A percentile compares a stretch with the other conserved stretches of the same genome.
Evolutionary conservation across 768 basidiomycete genomes (phyloP).

Genomic region (Chiua virens): DNA sequence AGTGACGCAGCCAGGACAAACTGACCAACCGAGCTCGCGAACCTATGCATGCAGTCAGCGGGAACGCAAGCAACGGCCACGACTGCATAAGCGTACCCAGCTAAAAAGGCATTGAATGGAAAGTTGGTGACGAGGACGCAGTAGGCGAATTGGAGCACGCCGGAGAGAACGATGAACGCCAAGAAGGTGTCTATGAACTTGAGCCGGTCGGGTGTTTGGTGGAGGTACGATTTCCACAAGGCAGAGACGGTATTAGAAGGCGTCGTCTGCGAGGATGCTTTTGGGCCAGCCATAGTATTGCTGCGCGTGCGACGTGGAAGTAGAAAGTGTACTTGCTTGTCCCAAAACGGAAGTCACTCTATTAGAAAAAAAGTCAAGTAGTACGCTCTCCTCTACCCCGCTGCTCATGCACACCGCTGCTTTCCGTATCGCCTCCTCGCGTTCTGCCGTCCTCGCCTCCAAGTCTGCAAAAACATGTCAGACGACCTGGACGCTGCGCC

Average conservation of each 20-base stretch:
- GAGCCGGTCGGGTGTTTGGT: constrained; percentile 76
- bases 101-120: constrained; percentile 96
- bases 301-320: constrained; percentile 22
- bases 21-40: constrained; percentile 91
- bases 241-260: constrained; percentile 39
- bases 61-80: background rate
- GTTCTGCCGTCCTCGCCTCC: constrained; percentile 12
- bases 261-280: constrained; percentile 20
- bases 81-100: constrained; percentile 63
- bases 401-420: constrained; percentile 23
- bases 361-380: constrained; percentile 5
- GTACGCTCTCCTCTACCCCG: background rate
- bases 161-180: constrained; percentile 87
- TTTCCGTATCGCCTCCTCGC: constrained; percentile 25
- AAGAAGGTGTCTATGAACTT: constrained; percentile 95
- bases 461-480: constrained; percentile 10
- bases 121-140: constrained; percentile 89
- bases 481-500: constrained; percentile 26
- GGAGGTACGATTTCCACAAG: constrained; percentile 75
- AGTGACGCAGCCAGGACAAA: constrained; percentile 94
- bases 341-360: constrained; percentile 15
- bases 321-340: background rate
- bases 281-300: constrained; percentile 38
- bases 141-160: constrained; percentile 88
- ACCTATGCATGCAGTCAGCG: constrained; percentile 50